These are phyloP conservation scores for Aspergillus floridensis DNA, from an alignment of 2,329 filamentous ascomycete species.

Conservation along the genomic window DNA sequence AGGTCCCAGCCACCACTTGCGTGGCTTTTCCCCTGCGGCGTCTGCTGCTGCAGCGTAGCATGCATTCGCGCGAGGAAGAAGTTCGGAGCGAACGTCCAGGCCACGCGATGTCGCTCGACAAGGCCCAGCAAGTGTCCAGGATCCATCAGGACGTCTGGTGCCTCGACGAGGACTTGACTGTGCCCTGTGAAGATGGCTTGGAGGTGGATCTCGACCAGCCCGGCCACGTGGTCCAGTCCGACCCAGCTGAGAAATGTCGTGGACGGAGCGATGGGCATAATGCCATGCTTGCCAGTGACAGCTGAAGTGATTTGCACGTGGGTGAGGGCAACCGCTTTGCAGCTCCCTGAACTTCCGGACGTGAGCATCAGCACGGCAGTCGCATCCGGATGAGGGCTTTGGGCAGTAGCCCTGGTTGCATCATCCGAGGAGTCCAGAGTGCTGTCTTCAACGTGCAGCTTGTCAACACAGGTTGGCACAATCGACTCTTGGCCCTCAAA, in stretches of 20 bases:
- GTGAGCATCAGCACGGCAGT: slow-evolving; percentile 50
- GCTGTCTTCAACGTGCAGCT: not conserved
- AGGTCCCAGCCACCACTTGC: not conserved
- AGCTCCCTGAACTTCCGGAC: slow-evolving; percentile 52
- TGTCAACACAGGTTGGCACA: not conserved
- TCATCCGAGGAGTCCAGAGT: not conserved
- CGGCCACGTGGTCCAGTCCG: slow-evolving; percentile 55
- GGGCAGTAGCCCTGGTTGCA: not conserved
- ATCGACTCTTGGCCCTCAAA: not conserved
- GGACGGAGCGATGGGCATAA: not conserved
- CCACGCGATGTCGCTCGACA: slow-evolving; percentile 36
- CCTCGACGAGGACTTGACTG: slow-evolving; percentile 22
- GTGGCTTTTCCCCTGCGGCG: not conserved
- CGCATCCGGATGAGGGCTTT: not conserved
- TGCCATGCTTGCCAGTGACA: slow-evolving; percentile 39
- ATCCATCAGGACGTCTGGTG: slow-evolving; percentile 19
- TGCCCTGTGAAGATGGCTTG: slow-evolving; percentile 37
- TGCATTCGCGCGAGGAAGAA: slow-evolving; percentile 20
- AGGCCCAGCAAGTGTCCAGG: slow-evolving; percentile 45
- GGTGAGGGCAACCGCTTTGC: slow-evolving; percentile 50
- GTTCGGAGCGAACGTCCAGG: slow-evolving; percentile 28
- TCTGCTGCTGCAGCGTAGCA: not conserved
- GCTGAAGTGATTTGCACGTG: slow-evolving; percentile 47
- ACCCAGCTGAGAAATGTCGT: slow-evolving; percentile 50
- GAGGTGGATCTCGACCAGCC: slow-evolving; percentile 53